phyloP scores from a whole-genome alignment of 2,329 filamentous ascomycete species.

The Ophiostoma populinum region DNA sequence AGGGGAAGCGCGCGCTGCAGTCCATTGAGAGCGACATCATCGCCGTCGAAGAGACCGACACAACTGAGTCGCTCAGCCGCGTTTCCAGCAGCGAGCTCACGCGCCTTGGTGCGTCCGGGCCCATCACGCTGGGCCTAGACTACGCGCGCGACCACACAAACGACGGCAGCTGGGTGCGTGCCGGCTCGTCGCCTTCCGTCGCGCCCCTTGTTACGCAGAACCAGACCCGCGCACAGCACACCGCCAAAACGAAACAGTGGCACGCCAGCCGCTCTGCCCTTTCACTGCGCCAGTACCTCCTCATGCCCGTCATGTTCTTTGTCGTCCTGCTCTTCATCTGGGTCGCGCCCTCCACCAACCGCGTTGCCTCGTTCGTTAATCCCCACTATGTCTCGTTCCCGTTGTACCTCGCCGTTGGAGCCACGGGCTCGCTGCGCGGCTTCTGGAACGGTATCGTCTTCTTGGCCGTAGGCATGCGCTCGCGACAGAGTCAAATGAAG shows the following conservation, averaged over 20 bases:
- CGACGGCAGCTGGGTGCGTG: background rate
- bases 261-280: slow-evolving; percentile 15
- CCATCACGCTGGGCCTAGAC: too few relatives aligned
- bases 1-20: slow-evolving; percentile 17
- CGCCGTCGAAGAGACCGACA: slow-evolving; percentile 10
- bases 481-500: slow-evolving; percentile 6
- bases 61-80: background rate
- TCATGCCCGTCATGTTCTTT: slow-evolving; percentile 22
- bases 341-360: slow-evolving; percentile 21
- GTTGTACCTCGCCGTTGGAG: slow-evolving; percentile 18
- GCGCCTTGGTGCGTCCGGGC: background rate
- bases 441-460: slow-evolving; percentile 23
- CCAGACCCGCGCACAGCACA: background rate
- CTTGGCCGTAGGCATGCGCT: slow-evolving; percentile 20
- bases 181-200: slow-evolving; percentile 1
- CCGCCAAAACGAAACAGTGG: slow-evolving; percentile 3
- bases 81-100: background rate
- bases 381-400: slow-evolving; percentile 15
- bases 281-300: slow-evolving; percentile 21
- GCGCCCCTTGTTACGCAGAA: background rate
- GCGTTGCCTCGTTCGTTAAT: slow-evolving; percentile 17
- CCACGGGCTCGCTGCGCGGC: slow-evolving; percentile 19
- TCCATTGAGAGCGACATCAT: slow-evolving; percentile 16
- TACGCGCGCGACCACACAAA: background rate
- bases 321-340: slow-evolving; percentile 19